Base-by-base conservation (phyloP, 1,139 yeast species). In the Debaryomycetaceae sp. region DNA sequence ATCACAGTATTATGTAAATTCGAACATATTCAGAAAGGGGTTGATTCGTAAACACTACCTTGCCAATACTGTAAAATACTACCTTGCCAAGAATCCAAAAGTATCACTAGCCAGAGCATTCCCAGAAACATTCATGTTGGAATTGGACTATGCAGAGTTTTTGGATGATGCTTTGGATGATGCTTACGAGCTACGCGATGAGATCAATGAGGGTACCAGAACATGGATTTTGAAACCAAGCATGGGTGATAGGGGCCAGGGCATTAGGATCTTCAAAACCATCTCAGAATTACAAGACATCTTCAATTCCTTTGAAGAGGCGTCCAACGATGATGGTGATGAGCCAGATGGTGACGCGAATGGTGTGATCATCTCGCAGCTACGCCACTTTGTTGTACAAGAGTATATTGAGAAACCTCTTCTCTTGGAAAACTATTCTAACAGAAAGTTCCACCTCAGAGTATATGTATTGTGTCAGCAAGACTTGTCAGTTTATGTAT, bases 181-280 rank as follows among this genome's bases (percentile, higher is more conserved):
- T 55, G 83, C 88, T 37, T 90, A 86, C 68, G 99, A 93, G 59
- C 72, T 93, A 45, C 71, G 96, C 45, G 85, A 85, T 39, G 96
- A 86, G 53, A 70, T 93, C 34, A 84, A 85, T 44, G 60, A 64
- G 5, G 81, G 80, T 20, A 76, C 74, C n/a, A 80, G 77, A 51
- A 78, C 85, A 44, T 93, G 95, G 91, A 93, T 93, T 41, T 72
- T 93, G 56, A 93, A 93, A 59, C 99, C 99, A 9, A 83, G 96
- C 53, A 90, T 93, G 97, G 86, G 96, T 57, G 99, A 93, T 58
- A 85, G 93, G 59, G 99, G 97, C 8, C 97, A 93, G 62, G 99
- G 99, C 0, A 90, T 93, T 39, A 71, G 97, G 41, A 65, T 93
- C 1, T 93, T 93, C 67, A 75, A 75, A 44, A 84, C 91, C 0